Percentiles rank a stretch among this genome's conserved stretches.
phyloP scores from a whole-genome alignment of 805 yeast species.

The Lipomyces orientalis region DNA sequence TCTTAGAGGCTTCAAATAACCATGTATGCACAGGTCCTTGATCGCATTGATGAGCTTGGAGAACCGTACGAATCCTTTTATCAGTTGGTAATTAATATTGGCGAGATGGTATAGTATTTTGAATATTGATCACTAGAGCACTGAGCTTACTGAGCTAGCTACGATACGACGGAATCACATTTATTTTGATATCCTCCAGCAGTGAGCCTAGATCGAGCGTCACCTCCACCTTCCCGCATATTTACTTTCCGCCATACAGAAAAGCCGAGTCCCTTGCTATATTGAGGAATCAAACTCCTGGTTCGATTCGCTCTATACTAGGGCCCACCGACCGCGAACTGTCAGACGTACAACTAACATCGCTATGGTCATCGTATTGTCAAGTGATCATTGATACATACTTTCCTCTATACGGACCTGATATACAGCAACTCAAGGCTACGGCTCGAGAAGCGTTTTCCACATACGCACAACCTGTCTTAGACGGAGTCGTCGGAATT shows the following conservation, averaged over 20 bases:
- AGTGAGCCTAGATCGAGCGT: constrained; percentile 17
- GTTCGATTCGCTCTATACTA: not conserved
- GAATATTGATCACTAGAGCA: not conserved
- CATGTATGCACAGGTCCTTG: constrained; percentile 18
- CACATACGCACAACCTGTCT: constrained; percentile 20
- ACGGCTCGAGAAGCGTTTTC: constrained; percentile 19
- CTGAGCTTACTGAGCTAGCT: not conserved
- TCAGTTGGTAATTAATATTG: constrained; percentile 20
- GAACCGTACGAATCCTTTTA: constrained; percentile 20
- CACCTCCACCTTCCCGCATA: constrained; percentile 27
- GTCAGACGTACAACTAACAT: constrained; percentile 15
- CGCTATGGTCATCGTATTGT: constrained; percentile 24
- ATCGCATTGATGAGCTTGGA: constrained; percentile 25
- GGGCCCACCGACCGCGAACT: constrained; percentile 5
- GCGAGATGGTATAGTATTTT: constrained; percentile 16
- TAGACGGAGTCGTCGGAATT: constrained; percentile 10
- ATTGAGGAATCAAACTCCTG: constrained; percentile 12
- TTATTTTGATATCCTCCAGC: constrained; percentile 21
- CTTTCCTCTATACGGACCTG: constrained; percentile 30
- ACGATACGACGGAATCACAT: constrained; percentile 12
- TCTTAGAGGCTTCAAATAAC: not conserved
- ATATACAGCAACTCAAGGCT: constrained; percentile 16
- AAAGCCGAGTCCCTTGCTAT: constrained; percentile 23
- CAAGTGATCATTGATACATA: constrained; percentile 30
- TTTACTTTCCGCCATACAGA: constrained; percentile 29